Conservation (phyloP, 805 yeast genomes). For the Candida insectalens region DNA sequence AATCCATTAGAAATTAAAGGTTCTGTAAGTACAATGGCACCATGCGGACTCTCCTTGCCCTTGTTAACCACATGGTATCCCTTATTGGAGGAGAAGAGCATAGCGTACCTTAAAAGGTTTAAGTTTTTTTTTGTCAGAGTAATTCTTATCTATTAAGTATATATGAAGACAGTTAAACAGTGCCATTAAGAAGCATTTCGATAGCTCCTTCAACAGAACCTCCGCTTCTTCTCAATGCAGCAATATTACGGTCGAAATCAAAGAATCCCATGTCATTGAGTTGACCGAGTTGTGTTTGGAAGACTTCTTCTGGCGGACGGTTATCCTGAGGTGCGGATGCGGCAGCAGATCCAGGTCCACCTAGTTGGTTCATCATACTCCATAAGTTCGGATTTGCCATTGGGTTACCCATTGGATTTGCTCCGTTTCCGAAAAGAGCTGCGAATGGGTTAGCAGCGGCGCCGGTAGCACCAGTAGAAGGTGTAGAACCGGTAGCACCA, state of each 20-base stretch:
- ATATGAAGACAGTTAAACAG: constrained; percentile 28
- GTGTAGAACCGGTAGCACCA: constrained; percentile 13
- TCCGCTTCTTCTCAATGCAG: constrained; percentile 88
- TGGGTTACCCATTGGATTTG: constrained; percentile 25
- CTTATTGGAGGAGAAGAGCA: constrained; percentile 12
- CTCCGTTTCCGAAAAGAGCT: constrained; percentile 21
- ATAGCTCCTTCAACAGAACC: constrained; percentile 97
- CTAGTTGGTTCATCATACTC: constrained; percentile 45
- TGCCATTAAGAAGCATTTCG: constrained; percentile 68
- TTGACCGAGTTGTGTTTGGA: constrained; percentile 62
- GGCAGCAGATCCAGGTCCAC: constrained; percentile 29
- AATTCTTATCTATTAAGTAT: too few relatives aligned
- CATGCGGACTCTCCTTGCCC: constrained; percentile 8
- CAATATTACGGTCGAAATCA: constrained; percentile 86
- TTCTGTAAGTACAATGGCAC: constrained; percentile 2
- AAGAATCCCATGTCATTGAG: constrained; percentile 79
- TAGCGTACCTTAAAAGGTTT: too few relatives aligned
- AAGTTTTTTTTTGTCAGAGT: too few relatives aligned
- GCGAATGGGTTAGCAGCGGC: constrained; percentile 38
- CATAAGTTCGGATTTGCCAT: constrained; percentile 39
- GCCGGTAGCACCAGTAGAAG: constrained; percentile 14
- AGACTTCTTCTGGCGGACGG: constrained; percentile 75
- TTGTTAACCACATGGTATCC: constrained; percentile 13
- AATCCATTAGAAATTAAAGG: constrained; percentile 29
- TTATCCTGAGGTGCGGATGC: constrained; percentile 37